Base-by-base conservation (phyloP, 106 monocot species). In the Posidonia australis region DNA sequence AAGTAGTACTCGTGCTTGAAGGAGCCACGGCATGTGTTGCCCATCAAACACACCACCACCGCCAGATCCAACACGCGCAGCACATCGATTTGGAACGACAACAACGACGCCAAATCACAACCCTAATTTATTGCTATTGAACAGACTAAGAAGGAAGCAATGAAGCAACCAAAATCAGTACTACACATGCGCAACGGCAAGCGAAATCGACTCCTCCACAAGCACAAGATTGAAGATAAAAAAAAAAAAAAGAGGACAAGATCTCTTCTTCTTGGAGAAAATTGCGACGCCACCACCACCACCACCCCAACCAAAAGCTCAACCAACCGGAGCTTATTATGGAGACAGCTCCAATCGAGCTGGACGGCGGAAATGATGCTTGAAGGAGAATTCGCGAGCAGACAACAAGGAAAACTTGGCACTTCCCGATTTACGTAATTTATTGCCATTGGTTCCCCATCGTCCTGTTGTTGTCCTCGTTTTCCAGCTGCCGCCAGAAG, bases 21-120 rank as follows among this genome's bases (percentile, higher is more conserved):
- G 42, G 77, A 70, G 29, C 83, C 87, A 18, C 83, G 70, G 80
- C 87, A 87, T 22, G 87, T 64, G 47, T 87, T 87, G 76, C 87
- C 87, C 87, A 87, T 87, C 60, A 76, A 83, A 67, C n/a, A 22
- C 24, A 2, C 19, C 53, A 20, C 49, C n/a, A 20, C 53, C 53
- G 19, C 21, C 12, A 9, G 22, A 24, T 22, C 53, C 10, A 54
- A 54, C 19, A 54, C 9, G 53, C 22, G 23, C 22, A 19, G 53
- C 11, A 20, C 53, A 22, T 54, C 23, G 22, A 9, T 10, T n/a
- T 20, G 19, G 53, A 24, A 54, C 19, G 19, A n/a, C n/a, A n/a
- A n/a, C n/a, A 24, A 20, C 53, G 17, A 16, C 12, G 11, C 11
- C 53, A 20, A 11, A 54, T 22, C 53, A 54, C 17, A 36, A 36